Evolutionary conservation across 1,284 basidiomycete species (phyloP).

Genomic region (Peniophora sp.): DNA sequence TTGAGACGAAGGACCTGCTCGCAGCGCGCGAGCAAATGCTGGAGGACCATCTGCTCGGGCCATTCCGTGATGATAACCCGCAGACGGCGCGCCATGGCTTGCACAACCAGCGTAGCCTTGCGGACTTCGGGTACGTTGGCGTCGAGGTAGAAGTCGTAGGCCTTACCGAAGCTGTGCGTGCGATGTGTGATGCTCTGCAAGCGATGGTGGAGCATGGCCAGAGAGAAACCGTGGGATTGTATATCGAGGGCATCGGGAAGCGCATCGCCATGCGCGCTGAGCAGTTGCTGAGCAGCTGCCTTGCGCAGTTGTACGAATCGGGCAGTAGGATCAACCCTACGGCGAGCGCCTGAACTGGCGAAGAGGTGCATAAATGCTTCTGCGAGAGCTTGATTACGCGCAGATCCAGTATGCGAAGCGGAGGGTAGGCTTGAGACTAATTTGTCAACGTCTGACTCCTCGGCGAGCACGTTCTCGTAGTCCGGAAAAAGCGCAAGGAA

Average conservation of each 20-base stretch:
- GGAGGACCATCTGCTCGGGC: conserved; percentile 97
- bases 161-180: conserved; percentile 9
- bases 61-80: conserved; percentile 65
- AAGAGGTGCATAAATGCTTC: conserved; percentile 31
- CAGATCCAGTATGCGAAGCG: conserved; percentile 5
- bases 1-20: conserved; percentile 61
- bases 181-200: conserved; percentile 21
- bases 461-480: conserved; percentile 59
- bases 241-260: conserved; percentile 41
- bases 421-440: no score
- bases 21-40: conserved; percentile 77
- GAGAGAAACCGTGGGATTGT: conserved; percentile 39
- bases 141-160: conserved; percentile 79
- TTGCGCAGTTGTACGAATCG: conserved; percentile 3
- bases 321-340: background rate
- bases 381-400: conserved; percentile 21
- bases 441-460: conserved; percentile 7
- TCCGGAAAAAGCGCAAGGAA: conserved; percentile 80
- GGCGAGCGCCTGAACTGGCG: conserved; percentile 8
- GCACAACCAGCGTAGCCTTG: conserved; percentile 50
- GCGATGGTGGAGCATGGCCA: conserved; percentile 33
- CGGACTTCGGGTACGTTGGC: conserved; percentile 63
- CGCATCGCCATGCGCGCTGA: conserved; percentile 20
- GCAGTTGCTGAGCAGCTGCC: conserved; percentile 19
- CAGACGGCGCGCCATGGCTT: conserved; percentile 47